Evolutionary conservation across 106 monocot genomes (phyloP).

Genomic region (Phalaenopsis aphrodite): DNA sequence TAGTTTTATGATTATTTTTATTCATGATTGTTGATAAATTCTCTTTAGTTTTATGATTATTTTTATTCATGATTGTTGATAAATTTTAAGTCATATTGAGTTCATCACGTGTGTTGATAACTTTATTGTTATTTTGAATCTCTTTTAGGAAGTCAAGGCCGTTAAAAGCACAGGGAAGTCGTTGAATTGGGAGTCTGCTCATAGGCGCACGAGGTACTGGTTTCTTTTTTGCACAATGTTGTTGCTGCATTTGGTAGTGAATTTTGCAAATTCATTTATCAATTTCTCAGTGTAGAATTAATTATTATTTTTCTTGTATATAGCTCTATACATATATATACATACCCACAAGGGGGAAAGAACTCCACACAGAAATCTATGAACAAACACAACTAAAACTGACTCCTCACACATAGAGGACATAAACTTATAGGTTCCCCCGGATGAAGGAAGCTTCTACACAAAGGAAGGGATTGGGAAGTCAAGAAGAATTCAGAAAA

Average conservation of each 20-base stretch:
- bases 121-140: neutral
- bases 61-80: neutral
- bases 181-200: conserved; percentile 12
- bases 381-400: no score
- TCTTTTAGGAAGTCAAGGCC: conserved; percentile 21
- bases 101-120: neutral
- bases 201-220: conserved; percentile 30
- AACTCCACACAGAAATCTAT: no score
- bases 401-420: no score
- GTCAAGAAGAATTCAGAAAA: no score
- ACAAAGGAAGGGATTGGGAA: no score
- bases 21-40: neutral
- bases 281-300: neutral
- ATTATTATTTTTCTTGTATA: neutral
- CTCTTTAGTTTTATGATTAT: neutral
- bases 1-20: neutral
- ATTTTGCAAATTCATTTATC: neutral
- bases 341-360: no score
- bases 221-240: neutral
- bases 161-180: neutral
- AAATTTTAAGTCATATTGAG: neutral
- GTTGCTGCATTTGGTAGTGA: neutral
- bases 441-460: no score
- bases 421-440: no score
- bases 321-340: no score